Conservation (phyloP, 1,284 basidiomycete species). For the Melampsora americana region DNA sequence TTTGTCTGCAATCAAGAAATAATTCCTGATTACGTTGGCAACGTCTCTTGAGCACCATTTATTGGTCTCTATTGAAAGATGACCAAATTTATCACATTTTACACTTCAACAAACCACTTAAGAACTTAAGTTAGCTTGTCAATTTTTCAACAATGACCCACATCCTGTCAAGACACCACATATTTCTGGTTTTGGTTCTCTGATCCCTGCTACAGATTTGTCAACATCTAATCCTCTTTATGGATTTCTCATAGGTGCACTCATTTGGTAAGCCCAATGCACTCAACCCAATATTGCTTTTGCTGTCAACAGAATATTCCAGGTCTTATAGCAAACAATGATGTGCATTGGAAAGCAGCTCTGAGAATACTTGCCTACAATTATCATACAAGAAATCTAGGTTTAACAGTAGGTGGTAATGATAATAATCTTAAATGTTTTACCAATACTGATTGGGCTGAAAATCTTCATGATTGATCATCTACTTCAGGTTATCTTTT, state of each 20-base stretch:
- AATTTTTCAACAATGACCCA: too few species aligned
- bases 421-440: neutral
- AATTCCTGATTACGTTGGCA: too few species aligned
- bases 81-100: too few species aligned
- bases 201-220: neutral
- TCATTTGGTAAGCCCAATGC: constrained; percentile 9
- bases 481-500: constrained; percentile 7
- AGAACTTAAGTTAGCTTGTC: too few species aligned
- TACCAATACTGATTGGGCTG: constrained; percentile 14
- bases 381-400: neutral
- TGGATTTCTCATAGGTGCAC: neutral
- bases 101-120: too few species aligned
- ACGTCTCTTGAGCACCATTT: too few species aligned
- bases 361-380: neutral
- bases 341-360: neutral
- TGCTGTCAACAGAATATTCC: neutral
- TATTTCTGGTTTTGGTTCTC: neutral
- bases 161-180: neutral
- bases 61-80: too few species aligned
- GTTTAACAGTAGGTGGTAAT: neutral
- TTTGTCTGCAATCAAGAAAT: too few species aligned
- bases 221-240: neutral
- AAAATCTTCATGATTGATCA: neutral
- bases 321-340: neutral
- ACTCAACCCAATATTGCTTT: neutral